Evolutionary conservation across 75 land plant genomes (phyloP), one percentile per base, ranked within the genome.

Genomic region (Cupressus sempervirens): DNA sequence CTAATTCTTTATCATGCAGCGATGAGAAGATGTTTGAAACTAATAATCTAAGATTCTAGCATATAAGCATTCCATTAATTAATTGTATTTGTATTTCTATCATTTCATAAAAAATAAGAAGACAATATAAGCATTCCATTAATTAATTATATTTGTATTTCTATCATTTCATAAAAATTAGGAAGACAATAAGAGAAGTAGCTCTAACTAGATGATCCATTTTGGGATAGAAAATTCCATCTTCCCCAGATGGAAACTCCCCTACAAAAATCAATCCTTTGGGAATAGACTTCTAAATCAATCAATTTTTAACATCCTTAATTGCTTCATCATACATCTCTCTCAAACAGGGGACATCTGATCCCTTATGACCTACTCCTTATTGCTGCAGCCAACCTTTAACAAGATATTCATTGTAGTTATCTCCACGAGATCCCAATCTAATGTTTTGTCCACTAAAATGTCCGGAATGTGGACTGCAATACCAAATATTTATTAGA

Each of bases 351-450:
- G 86, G 88, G 23, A 93, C 87, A 74, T 56, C 65, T 13, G 86
- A 32, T 80, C 84, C 87, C 23, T 30, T 12, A 34, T 16, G 62
- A 38, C 36, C 18, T 23, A 81, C 83, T 62, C 86, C 92, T 70
- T 91, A 85, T 46, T 91, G 91, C 82, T 94, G 98, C 84, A 98
- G 91, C 99, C 98, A 98, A 26, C 96, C 94, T 89, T 96, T 98
- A 13, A 98, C 79, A 20, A 98, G 89, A 86, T 98, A 98, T 86
- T 98, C 99, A 88, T 96, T 96, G 84, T 98, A 98, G 89, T 98
- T 98, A 88, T 96, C 99, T 80, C 99, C 99, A 85, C 98, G 96
- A 82, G 99, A 98, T 82, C 99, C 99, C 41, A 98, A 89, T 84
- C 97, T 89, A 40, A 98, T 94, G 85, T 93, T 94, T 86, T 91